Evolutionary conservation across 2,329 filamentous ascomycete species (phyloP).

Genomic region (Plectosphaerella sp.): DNA sequence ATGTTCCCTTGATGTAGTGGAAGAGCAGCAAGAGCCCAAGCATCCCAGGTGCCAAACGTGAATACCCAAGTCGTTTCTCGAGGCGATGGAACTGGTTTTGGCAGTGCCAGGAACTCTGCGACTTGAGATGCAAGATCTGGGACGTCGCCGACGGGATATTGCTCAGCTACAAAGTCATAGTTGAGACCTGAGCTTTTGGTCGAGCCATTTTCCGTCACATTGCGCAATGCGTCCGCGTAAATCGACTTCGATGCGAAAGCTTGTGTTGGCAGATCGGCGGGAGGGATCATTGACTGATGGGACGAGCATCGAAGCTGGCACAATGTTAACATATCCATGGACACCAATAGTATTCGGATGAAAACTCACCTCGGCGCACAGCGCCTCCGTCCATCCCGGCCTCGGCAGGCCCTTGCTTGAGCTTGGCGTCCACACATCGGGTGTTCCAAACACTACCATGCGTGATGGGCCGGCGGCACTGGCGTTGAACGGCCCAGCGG

Average conservation of each 20-base stretch:
- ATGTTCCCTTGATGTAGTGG: constrained; percentile 32
- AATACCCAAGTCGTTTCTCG: constrained; percentile 50
- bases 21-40: constrained; percentile 46
- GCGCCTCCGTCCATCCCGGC: constrained; percentile 40
- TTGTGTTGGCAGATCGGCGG: constrained; percentile 38
- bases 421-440: constrained; percentile 35
- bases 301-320: constrained; percentile 39
- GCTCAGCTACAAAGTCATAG: constrained; percentile 35
- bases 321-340: background rate
- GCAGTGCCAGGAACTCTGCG: constrained; percentile 36
- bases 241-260: constrained; percentile 47
- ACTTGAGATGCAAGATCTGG: constrained; percentile 42
- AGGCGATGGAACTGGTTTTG: constrained; percentile 24
- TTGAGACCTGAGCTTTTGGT: constrained; percentile 30
- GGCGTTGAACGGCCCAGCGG: constrained; percentile 11
- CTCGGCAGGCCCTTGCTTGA: constrained; percentile 12
- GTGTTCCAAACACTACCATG: constrained; percentile 46
- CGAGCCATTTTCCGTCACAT: constrained; percentile 24
- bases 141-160: constrained; percentile 35
- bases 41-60: constrained; percentile 49
- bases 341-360: background rate
- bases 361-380: constrained; percentile 40
- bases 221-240: constrained; percentile 43
- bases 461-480: constrained; percentile 30
- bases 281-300: constrained; percentile 41